phyloP scores from a whole-genome alignment of 305 asterid genomes.

The Lippia alba region DNA sequence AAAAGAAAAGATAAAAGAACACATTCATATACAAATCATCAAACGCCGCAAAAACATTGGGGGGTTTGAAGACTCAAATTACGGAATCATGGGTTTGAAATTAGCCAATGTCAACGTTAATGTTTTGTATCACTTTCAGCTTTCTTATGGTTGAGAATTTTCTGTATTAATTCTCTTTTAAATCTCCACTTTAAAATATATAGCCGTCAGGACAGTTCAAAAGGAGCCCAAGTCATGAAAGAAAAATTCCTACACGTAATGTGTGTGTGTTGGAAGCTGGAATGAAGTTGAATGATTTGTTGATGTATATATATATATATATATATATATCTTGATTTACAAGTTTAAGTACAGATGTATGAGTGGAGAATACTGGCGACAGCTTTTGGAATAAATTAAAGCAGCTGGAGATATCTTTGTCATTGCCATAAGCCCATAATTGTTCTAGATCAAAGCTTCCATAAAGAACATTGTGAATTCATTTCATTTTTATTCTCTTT shows the following conservation, averaged over 20 bases:
- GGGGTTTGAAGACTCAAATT: not conserved
- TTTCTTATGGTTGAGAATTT: conserved; percentile 15
- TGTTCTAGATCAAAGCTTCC: conserved; percentile 1
- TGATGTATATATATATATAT: not conserved
- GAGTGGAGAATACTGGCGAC: conserved; percentile 42
- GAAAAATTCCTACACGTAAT: conserved; percentile 28
- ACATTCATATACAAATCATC: conserved; percentile 3
- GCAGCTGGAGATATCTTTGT: conserved; percentile 21
- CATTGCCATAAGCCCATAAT: not conserved
- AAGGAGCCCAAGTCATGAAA: conserved; percentile 16
- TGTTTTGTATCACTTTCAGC: not conserved
- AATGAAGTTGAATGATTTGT: not conserved
- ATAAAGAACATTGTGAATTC: not conserved
- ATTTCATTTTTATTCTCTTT: not conserved
- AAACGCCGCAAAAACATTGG: conserved; percentile 36
- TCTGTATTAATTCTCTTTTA: too few relatives aligned
- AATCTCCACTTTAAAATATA: not conserved
- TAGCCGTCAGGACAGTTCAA: conserved; percentile 31
- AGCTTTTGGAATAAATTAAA: conserved; percentile 32
- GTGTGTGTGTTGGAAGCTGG: conserved; percentile 6
- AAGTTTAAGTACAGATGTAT: conserved; percentile 22
- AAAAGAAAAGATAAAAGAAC: not conserved
- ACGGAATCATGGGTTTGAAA: conserved; percentile 30
- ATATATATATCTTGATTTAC: conserved; percentile 10
- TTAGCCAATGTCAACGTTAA: conserved; percentile 36